Evolutionary conservation across 2,329 filamentous ascomycete genomes (phyloP).

Genomic region (Ophiostoma montium): DNA sequence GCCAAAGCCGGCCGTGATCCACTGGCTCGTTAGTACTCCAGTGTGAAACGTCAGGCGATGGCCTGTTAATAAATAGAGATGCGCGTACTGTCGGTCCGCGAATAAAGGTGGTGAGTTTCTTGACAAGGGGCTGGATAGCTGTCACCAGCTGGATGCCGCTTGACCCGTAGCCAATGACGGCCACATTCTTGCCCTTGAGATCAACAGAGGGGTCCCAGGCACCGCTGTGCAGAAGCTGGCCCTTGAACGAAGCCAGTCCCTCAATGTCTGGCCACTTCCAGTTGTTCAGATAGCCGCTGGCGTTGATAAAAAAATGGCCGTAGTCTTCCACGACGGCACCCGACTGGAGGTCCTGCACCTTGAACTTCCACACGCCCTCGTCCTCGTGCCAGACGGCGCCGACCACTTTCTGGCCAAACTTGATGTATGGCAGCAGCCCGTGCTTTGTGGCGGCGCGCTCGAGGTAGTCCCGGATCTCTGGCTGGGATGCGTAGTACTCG

Average conservation of each 20-base stretch:
- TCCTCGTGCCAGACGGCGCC: conserved; percentile 10
- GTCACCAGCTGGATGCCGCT: conserved; percentile 17
- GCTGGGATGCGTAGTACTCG: conserved; percentile 7
- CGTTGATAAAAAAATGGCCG: conserved; percentile 35
- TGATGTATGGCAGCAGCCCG: conserved; percentile 5
- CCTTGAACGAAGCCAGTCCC: conserved; percentile 10
- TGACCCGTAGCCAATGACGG: conserved; percentile 11
- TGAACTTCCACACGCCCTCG: conserved; percentile 5
- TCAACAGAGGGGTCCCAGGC: conserved; percentile 15
- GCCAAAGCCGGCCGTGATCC: conserved; percentile 49
- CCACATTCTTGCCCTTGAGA: conserved; percentile 6
- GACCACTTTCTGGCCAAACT: conserved; percentile 6
- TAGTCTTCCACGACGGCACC: conserved; percentile 12
- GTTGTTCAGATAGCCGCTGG: conserved; percentile 33
- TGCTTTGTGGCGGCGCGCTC: conserved; percentile 6
- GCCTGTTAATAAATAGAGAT: too few relatives aligned
- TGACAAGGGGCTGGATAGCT: conserved; percentile 22
- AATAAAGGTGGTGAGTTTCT: conserved; percentile 14
- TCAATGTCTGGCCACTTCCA: conserved; percentile 28
- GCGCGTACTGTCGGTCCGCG: conserved; percentile 2
- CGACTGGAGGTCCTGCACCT: conserved; percentile 1
- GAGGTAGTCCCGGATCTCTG: conserved; percentile 12
- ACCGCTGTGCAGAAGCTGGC: conserved; percentile 11
- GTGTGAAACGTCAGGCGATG: not conserved
- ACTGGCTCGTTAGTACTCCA: conserved; percentile 17